Conservation (phyloP, 306 rosid genomes). For the Castanea mollissima region DNA sequence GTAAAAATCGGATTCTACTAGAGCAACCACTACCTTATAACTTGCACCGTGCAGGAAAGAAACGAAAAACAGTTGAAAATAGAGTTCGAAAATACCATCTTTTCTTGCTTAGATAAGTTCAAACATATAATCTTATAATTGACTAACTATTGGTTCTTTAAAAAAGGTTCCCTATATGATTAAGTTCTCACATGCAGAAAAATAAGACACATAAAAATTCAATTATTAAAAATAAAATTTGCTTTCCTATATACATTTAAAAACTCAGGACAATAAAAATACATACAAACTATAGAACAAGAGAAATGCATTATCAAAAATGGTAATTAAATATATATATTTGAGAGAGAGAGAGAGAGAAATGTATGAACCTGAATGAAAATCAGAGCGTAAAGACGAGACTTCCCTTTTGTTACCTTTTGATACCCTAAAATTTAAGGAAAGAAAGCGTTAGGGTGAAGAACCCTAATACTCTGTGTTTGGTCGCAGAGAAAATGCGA, state of each 20-base stretch:
- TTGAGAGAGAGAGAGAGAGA: background rate
- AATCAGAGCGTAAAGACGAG: constrained; percentile 44
- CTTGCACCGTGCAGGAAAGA: background rate
- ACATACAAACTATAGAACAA: too few relatives aligned
- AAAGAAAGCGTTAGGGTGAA: background rate
- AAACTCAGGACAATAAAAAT: too few relatives aligned
- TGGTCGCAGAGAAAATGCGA: constrained; percentile 1
- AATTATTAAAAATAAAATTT: too few relatives aligned
- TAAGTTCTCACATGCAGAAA: background rate
- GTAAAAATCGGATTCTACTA: background rate
- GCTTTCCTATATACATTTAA: too few relatives aligned
- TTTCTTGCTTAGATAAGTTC: too few relatives aligned
- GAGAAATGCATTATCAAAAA: too few relatives aligned
- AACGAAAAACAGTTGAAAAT: background rate
- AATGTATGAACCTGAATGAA: constrained; percentile 51
- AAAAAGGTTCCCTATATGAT: too few relatives aligned
- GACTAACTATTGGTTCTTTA: too few relatives aligned
- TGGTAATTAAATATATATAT: too few relatives aligned
- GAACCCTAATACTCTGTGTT: background rate
- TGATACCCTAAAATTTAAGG: constrained; percentile 60
- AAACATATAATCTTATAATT: too few relatives aligned
- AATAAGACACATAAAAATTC: background rate
- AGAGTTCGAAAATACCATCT: background rate
- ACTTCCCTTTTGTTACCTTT: constrained; percentile 69
- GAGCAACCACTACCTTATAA: background rate